A percentile compares a stretch with the other conserved stretches of the same genome.
Conservation (phyloP, 352 stramenopile genomes). For the Pythium apleroticum region DNA sequence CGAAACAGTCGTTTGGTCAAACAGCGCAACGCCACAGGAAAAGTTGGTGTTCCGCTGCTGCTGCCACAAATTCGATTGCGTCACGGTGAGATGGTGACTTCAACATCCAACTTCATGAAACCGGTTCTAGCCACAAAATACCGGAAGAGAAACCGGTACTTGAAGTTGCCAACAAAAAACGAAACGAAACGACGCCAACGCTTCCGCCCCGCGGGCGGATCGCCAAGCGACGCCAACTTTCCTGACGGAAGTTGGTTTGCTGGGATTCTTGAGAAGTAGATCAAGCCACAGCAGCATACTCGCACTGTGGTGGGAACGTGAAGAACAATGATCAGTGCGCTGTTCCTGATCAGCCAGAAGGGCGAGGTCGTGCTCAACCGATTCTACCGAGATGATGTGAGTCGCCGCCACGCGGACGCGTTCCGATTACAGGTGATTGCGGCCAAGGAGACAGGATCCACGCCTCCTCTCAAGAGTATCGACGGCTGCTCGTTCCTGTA, state of each 20-base stretch:
- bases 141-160: constrained; percentile 19
- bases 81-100: constrained; percentile 20
- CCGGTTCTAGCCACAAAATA: constrained; percentile 10
- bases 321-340: constrained; percentile 64
- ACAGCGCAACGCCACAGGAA: constrained; percentile 25
- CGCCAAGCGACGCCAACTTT: constrained; percentile 24
- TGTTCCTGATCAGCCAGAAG: constrained; percentile 85
- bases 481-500: constrained; percentile 98
- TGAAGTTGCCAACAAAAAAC: constrained; percentile 11
- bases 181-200: constrained; percentile 24
- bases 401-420: constrained; percentile 61
- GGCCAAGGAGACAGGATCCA: constrained; percentile 94
- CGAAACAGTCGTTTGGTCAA: constrained; percentile 23
- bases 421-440: constrained; percentile 92
- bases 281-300: background rate
- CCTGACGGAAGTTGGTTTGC: background rate
- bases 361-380: constrained; percentile 81
- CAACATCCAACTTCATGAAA: constrained; percentile 10
- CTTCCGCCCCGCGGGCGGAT: constrained; percentile 5
- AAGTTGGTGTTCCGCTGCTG: constrained; percentile 2
- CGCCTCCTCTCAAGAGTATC: constrained; percentile 94
- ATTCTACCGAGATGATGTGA: constrained; percentile 83
- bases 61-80: constrained; percentile 13
- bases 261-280: background rate
- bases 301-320: background rate